Evolutionary conservation across 345 rosid genomes (phyloP), one percentile per base, ranked within the genome.

Genomic region (Melaleuca alternifolia): DNA sequence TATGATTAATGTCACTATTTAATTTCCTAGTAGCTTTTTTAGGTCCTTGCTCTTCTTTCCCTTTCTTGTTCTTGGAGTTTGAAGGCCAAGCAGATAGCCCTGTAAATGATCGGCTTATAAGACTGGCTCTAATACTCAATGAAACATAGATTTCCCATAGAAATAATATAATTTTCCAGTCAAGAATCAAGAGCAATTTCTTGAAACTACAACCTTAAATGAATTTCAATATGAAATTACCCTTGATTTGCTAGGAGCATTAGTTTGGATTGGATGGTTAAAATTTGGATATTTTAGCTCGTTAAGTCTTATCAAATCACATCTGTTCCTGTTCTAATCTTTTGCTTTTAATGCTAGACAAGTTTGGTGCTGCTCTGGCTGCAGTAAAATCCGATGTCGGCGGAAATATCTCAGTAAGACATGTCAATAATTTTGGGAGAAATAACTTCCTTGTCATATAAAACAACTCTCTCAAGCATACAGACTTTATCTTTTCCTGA

Each of bases 321-420:
- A 7, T 85, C 51, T 37, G 62, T 15, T 41, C 77, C 12, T 65
- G 53, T 15, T 33, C 61, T 87, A 30, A 30, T 56, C 48, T 83
- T 85, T 28, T 56, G 33, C 15, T n/a, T 50, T 56, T 84, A 46
- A 75, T 76, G 52, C 8, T 93, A 96, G 99, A 96, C 41, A 93
- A 95, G 87, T 96, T 96, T 89, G 98, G 99, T 88, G 93, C 96
- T 14, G 94, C 98, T 61, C 90, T 96, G 97, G 50, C 93, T 8
- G 94, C 95, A 51, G 97, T 96, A 84, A 96, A 96, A 91, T 86
- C 93, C 84, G 99, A 96, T 89, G 88, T 96, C 51, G 96, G 97
- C 46, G 98, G 99, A 50, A 96, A 96, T 88, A 92, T 96, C 81
- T 85, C 95, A 90, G 99, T 96, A 89, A 53, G 86, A 50, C 85